Conservation (phyloP, 2,329 filamentous ascomycete genomes). For the Cercospora sp. region DNA sequence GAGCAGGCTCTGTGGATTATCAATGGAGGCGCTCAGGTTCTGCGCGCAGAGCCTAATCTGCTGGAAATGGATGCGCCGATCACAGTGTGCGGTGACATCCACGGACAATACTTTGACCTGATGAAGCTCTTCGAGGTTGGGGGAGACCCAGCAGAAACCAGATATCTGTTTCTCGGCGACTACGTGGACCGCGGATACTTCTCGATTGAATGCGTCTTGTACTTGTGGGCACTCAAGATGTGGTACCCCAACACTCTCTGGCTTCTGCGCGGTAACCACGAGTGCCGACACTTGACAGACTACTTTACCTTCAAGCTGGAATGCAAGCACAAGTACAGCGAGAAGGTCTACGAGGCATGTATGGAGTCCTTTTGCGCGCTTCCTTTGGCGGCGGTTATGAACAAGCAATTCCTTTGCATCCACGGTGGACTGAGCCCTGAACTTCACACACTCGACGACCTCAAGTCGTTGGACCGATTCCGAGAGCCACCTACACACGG, state of each 20-base stretch:
- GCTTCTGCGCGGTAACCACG: constrained; percentile 96
- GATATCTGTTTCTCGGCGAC: constrained; percentile 95
- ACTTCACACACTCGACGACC: constrained; percentile 89
- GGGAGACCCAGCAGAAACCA: constrained; percentile 91
- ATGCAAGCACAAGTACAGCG: constrained; percentile 99
- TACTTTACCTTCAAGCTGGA: constrained; percentile 99
- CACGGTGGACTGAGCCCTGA: constrained; percentile 96
- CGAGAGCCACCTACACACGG: constrained; percentile 95
- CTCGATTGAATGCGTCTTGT: constrained; percentile 97
- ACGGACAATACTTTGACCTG: constrained; percentile 98
- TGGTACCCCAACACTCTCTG: constrained; percentile 98
- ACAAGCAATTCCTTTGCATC: constrained; percentile 99
- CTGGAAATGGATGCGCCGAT: constrained; percentile 99
- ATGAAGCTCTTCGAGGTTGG: constrained; percentile 99
- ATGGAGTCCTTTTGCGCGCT: constrained; percentile 97
- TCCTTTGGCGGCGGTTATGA: constrained; percentile 95
- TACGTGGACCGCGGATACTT: constrained; percentile 99
- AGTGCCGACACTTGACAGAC: constrained; percentile 97
- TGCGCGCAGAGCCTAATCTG: constrained; percentile 89
- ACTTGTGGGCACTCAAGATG: constrained; percentile 97
- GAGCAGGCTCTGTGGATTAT: constrained; percentile 98
- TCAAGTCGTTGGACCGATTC: constrained; percentile 98
- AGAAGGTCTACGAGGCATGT: constrained; percentile 93
- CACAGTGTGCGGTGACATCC: constrained; percentile 96
- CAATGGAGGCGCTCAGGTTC: constrained; percentile 78